phyloP scores from a whole-genome alignment of 345 rosid species.

The Psidium friedrichsthalianum region DNA sequence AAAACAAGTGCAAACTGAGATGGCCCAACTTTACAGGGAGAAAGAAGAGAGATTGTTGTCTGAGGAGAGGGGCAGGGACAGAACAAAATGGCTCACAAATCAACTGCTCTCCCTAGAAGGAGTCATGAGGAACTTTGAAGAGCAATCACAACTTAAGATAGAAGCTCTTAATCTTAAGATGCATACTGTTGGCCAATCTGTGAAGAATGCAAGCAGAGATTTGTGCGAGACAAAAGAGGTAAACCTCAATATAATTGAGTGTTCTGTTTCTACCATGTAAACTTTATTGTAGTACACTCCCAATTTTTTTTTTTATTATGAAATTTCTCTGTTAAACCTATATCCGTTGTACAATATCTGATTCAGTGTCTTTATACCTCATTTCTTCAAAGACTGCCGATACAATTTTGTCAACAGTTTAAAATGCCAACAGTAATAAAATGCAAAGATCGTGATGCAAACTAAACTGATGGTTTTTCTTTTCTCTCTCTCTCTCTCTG shows the following conservation, averaged over 20 bases:
- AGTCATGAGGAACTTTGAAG: constrained; percentile 33
- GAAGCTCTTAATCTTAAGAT: constrained; percentile 37
- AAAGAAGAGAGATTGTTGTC: constrained; percentile 48
- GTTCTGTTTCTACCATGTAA: not conserved
- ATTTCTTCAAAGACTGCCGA: not conserved
- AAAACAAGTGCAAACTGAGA: constrained; percentile 58
- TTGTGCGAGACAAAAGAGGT: constrained; percentile 53
- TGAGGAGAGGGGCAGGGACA: constrained; percentile 42
- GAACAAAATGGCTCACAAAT: constrained; percentile 28
- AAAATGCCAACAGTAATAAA: not conserved
- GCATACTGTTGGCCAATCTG: constrained; percentile 20
- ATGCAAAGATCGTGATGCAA: not conserved
- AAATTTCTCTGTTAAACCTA: not conserved
- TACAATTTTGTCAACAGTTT: not conserved
- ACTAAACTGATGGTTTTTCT: not conserved
- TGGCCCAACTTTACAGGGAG: constrained; percentile 44
- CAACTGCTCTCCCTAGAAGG: constrained; percentile 42
- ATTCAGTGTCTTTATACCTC: not conserved
- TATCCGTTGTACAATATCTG: not conserved
- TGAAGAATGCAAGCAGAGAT: constrained; percentile 24
- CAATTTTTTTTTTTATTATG: not conserved
- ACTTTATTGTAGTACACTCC: not conserved
- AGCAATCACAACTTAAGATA: constrained; percentile 34
- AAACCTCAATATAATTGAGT: not conserved
- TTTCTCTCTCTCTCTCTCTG: not conserved